Evolutionary conservation across 441 rosid species (phyloP).

Genomic region (Iberis amara): DNA sequence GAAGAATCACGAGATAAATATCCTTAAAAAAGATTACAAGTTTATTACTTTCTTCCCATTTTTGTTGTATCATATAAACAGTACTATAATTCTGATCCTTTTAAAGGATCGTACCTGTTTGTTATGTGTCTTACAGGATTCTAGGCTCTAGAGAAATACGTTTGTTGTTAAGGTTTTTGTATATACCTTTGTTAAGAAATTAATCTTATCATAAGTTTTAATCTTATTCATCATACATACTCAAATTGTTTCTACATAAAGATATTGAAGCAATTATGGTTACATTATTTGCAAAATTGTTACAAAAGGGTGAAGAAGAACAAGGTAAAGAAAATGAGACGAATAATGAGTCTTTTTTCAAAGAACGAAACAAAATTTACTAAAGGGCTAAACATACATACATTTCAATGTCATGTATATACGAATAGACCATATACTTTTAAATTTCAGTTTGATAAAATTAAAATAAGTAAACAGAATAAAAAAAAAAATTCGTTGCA

Average conservation of each 20-base stretch:
- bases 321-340: neutral
- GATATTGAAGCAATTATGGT: neutral
- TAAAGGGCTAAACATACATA: conserved; percentile 27
- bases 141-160: conserved; percentile 11
- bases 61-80: conserved; percentile 11
- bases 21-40: conserved; percentile 7
- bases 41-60: neutral
- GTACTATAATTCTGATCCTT: neutral
- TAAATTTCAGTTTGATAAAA: conserved; percentile 8
- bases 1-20: conserved; percentile 57
- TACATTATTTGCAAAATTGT: conserved; percentile 22
- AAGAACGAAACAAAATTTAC: conserved; percentile 9
- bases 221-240: too few species aligned
- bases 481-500: conserved; percentile 16
- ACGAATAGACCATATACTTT: conserved; percentile 29
- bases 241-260: conserved; percentile 2
- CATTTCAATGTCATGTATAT: conserved; percentile 24
- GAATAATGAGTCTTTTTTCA: neutral
- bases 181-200: too few species aligned
- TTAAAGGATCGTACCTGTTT: neutral
- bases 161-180: neutral
- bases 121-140: conserved; percentile 11
- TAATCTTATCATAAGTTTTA: too few species aligned
- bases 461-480: neutral
- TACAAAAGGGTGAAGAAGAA: conserved; percentile 12